phyloP scores from a whole-genome alignment of 2,329 filamentous ascomycete species.

The Apiospora pterosperma region DNA sequence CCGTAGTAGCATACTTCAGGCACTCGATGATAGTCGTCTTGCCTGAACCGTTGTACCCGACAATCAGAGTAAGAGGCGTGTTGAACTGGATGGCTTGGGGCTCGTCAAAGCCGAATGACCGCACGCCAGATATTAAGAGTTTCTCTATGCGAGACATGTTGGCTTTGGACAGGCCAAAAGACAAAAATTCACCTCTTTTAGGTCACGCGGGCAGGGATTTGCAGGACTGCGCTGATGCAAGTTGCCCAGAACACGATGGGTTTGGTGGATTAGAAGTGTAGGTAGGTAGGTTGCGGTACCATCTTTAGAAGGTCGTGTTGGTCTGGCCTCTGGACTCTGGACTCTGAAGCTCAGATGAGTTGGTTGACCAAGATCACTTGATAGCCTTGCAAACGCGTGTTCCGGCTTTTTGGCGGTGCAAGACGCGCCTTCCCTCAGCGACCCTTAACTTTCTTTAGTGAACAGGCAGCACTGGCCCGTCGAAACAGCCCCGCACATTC shows the following conservation, averaged over 20 bases:
- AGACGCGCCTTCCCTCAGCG: not conserved
- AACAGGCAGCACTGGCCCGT: not conserved
- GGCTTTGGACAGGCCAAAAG: slow-evolving; percentile 3
- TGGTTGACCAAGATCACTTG: not conserved
- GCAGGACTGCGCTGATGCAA: not conserved
- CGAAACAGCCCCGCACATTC: not conserved
- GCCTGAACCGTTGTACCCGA: slow-evolving; percentile 94
- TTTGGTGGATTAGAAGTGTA: not conserved
- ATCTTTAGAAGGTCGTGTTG: not conserved
- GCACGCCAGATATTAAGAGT: slow-evolving; percentile 76
- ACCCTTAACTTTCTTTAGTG: not conserved
- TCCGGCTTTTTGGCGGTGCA: not conserved
- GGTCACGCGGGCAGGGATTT: not conserved
- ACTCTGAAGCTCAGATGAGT: not conserved
- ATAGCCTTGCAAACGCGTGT: not conserved
- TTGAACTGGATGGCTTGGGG: slow-evolving; percentile 83
- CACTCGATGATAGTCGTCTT: slow-evolving; percentile 99
- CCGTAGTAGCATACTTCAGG: slow-evolving; percentile 96
- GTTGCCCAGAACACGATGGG: not conserved
- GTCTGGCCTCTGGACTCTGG: not conserved
- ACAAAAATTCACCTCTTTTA: not conserved
- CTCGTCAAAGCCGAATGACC: slow-evolving; percentile 77
- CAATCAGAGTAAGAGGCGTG: slow-evolving; percentile 89
- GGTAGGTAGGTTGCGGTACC: not conserved
- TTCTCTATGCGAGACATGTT: slow-evolving; percentile 81